Evolutionary conservation across 495 filamentous ascomycete genomes (phyloP).

Genomic region (Xylaria bambusicola): DNA sequence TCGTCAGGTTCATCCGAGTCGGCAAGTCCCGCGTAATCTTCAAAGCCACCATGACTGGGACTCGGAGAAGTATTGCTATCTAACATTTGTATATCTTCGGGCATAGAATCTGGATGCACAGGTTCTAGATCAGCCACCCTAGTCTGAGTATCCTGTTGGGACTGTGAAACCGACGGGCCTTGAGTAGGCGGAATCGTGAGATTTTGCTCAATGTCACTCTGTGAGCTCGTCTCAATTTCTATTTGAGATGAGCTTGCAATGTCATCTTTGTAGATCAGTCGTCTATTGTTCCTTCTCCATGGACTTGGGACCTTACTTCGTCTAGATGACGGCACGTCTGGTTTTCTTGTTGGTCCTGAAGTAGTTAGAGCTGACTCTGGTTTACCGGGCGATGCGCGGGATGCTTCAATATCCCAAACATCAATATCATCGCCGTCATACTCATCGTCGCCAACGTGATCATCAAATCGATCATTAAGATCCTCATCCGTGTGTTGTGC

Average conservation of each 20-base stretch:
- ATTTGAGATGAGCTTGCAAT: constrained; percentile 36
- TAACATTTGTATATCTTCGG: neutral
- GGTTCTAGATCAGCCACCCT: neutral
- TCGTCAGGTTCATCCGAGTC: constrained; percentile 5
- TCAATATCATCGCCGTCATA: constrained; percentile 44
- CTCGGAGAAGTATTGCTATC: neutral
- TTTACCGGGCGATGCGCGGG: constrained; percentile 37
- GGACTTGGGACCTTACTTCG: constrained; percentile 47
- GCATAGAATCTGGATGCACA: neutral
- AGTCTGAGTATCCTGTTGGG: neutral
- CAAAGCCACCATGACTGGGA: constrained; percentile 9
- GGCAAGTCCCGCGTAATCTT: constrained; percentile 6
- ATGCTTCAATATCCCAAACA: constrained; percentile 49
- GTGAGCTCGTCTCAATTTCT: constrained; percentile 36
- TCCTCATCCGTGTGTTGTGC: constrained; percentile 19
- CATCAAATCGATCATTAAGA: constrained; percentile 13
- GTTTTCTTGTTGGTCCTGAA: constrained; percentile 17
- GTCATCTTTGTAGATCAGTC: constrained; percentile 35
- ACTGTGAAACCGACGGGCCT: constrained; percentile 3
- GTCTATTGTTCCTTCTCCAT: constrained; percentile 41
- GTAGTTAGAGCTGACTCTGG: constrained; percentile 28
- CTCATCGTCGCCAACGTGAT: constrained; percentile 14
- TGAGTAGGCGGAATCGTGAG: constrained; percentile 11
- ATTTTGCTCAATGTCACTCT: constrained; percentile 28
- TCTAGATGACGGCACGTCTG: constrained; percentile 30